These are phyloP conservation scores for Umbelopsis ramanniana DNA, from an alignment of 192 early-diverging fungal genomes.

Conservation along the genomic window DNA sequence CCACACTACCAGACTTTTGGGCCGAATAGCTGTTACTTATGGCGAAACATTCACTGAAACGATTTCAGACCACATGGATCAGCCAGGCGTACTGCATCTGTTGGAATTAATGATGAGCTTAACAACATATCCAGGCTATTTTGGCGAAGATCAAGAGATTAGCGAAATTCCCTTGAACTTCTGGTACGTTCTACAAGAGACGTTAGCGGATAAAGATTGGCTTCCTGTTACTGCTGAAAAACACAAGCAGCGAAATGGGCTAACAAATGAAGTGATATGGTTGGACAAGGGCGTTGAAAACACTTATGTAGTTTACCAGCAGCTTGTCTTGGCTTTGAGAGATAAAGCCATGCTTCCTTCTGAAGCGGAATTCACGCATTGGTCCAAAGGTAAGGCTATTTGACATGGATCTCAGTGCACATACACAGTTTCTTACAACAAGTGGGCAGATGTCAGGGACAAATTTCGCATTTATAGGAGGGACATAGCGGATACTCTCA, in stretches of 20 bases:
- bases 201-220: conserved; percentile 56
- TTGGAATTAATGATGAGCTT: conserved; percentile 66
- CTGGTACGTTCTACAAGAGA: conserved; percentile 76
- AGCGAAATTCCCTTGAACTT: conserved; percentile 73
- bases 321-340: conserved; percentile 57
- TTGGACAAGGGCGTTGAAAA: not conserved
- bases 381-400: conserved; percentile 49
- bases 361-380: conserved; percentile 54
- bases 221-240: conserved; percentile 30
- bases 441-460: conserved; percentile 53
- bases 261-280: not conserved
- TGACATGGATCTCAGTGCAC: not conserved
- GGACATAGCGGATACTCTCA: conserved; percentile 75
- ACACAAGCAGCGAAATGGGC: conserved; percentile 34
- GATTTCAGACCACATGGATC: conserved; percentile 47
- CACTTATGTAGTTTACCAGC: conserved; percentile 43
- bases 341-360: conserved; percentile 62
- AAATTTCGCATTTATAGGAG: conserved; percentile 66
- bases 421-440: not conserved
- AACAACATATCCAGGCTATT: conserved; percentile 71
- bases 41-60: conserved; percentile 62
- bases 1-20: conserved; percentile 44
- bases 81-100: conserved; percentile 47
- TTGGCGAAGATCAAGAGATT: conserved; percentile 68
- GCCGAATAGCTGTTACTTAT: conserved; percentile 56